Evolutionary conservation across 2,329 filamentous ascomycete species (phyloP), one percentile per base, ranked within the genome.

Genomic region (Hirsutella thompsonii): DNA sequence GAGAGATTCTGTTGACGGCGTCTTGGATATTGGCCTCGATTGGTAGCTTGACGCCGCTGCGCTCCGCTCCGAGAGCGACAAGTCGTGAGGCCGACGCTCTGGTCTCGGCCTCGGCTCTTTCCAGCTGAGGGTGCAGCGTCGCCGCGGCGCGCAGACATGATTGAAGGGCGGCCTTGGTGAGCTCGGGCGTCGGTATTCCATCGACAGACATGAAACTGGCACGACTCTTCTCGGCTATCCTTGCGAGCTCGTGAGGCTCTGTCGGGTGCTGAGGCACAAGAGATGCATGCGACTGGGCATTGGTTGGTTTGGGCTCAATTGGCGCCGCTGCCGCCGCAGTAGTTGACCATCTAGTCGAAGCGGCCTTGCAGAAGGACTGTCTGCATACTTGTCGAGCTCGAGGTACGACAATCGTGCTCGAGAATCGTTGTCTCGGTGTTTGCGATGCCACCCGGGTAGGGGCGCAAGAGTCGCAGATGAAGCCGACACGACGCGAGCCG

Each of bases 1-100:
- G 56, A 19, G 76, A 79, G 42, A 81, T 67, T 49, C 63, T 65
- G 49, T 70, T 62, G 42, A 70, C 59, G 20, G 70, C 64, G 36
- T 68, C 62, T 44, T 59, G 59, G 36, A 72, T 48, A 46, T 62
- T 54, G 2, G 49, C 40, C 40, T 61, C 55, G 29, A 61, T 55
- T 10, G 53, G 44, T 20, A 60, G 45, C 33, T 50, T 50, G 2
- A 53, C 41, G 5, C 60, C 60, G 2, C 53, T 57, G 13, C 59
- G 49, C 41, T 62, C 58, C 23, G 53, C 53, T 6, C 58, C 67
- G 18, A 69, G 49, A 35, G 67, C 67, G 23, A 77, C 66, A 36
- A 81, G 61, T 20, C 68, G 69, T 29, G 74, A 76, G 8, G 72
- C 68, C 2, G 74, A 70, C 18, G 64, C 67, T 42, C 58, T 55